Conservation (phyloP, 805 yeast genomes). For the Candida xiaguanensis region DNA sequence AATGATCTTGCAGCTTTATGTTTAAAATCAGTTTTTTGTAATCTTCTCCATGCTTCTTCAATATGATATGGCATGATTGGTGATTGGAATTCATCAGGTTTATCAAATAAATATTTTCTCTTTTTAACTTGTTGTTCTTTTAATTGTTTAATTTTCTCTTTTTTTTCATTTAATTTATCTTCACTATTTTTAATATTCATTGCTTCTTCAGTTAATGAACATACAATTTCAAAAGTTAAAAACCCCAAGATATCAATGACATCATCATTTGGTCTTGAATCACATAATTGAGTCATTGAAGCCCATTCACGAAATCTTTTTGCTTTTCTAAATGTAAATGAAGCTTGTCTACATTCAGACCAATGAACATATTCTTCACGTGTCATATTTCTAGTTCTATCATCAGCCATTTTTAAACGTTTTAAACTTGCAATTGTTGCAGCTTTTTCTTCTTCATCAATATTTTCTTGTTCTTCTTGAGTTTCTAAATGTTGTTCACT, state of each 20-base stretch:
- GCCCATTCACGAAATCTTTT: conserved; percentile 97
- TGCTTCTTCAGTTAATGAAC: conserved; percentile 90
- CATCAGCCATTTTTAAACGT: conserved; percentile 88
- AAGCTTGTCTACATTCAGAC: conserved; percentile 98
- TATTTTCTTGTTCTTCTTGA: conserved; percentile 52
- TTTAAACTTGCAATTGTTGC: conserved; percentile 87
- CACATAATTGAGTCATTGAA: conserved; percentile 77
- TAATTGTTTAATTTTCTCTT: conserved; percentile 22
- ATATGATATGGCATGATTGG: conserved; percentile 80
- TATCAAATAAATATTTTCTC: conserved; percentile 69
- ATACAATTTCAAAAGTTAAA: conserved; percentile 93
- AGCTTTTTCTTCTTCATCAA: conserved; percentile 86
- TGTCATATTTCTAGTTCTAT: conserved; percentile 89
- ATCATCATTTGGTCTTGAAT: conserved; percentile 91
- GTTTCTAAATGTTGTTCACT: conserved; percentile 81
- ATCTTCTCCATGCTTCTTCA: conserved; percentile 82
- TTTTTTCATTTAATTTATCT: conserved; percentile 41
- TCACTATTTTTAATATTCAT: conserved; percentile 71
- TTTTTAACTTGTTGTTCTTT: conserved; percentile 27
- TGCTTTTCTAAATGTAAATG: conserved; percentile 92
- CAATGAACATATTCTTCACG: conserved; percentile 97
- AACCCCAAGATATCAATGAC: conserved; percentile 94
- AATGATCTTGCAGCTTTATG: conserved; percentile 67
- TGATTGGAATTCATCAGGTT: conserved; percentile 77
- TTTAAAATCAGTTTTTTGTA: conserved; percentile 56